Conservation (phyloP, 306 rosid genomes). For the Vigna hirtella region DNA sequence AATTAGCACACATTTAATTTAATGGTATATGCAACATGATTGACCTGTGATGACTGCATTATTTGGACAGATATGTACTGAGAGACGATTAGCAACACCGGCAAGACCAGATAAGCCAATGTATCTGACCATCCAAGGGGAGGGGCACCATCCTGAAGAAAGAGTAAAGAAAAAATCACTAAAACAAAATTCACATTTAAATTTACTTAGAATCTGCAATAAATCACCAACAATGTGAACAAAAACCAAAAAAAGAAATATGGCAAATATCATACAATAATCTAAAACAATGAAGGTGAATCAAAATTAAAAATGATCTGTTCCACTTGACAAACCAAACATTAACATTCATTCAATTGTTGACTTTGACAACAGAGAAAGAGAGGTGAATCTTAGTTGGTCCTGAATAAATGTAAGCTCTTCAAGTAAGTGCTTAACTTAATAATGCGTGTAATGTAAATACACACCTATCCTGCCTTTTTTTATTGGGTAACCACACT, state of each 20-base stretch:
- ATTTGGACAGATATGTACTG: constrained; percentile 96
- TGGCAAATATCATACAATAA: not conserved
- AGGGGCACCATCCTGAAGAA: constrained; percentile 91
- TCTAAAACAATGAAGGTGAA: not conserved
- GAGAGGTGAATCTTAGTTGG: too few relatives aligned
- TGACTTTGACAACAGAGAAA: too few relatives aligned
- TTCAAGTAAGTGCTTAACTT: too few relatives aligned
- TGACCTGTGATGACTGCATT: constrained; percentile 96
- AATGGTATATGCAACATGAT: constrained; percentile 45
- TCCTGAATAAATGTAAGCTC: too few relatives aligned
- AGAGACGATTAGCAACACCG: constrained; percentile 74
- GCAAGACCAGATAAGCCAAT: constrained; percentile 94
- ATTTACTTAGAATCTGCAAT: constrained; percentile 27
- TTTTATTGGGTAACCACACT: not conserved
- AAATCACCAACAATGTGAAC: constrained; percentile 19
- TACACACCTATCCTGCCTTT: constrained; percentile 18
- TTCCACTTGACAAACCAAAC: constrained; percentile 30
- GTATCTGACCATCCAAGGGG: constrained; percentile 99
- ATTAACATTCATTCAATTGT: not conserved
- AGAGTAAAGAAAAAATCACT: constrained; percentile 37
- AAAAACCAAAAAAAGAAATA: constrained; percentile 12
- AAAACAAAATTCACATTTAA: constrained; percentile 29
- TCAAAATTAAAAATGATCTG: constrained; percentile 27
- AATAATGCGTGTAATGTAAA: not conserved
- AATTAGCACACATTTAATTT: constrained; percentile 19